Evolutionary conservation across 2,329 filamentous ascomycete species (phyloP).

Genomic region (Juglanconis oblonga): DNA sequence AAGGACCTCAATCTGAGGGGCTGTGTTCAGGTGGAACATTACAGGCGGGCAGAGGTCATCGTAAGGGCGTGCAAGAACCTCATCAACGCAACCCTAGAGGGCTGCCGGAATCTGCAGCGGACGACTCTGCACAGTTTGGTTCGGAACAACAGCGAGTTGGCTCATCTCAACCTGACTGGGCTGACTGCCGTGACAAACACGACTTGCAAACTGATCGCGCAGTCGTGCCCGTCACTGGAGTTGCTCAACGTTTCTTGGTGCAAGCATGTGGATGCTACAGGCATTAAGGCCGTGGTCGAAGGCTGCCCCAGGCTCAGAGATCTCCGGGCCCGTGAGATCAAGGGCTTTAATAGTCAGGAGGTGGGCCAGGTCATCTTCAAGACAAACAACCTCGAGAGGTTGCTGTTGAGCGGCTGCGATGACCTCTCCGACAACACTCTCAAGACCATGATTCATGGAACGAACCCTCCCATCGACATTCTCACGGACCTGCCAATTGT

Average conservation of each 20-base stretch:
- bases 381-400: constrained; percentile 76
- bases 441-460: constrained; percentile 70
- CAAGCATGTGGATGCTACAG: constrained; percentile 74
- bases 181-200: constrained; percentile 76
- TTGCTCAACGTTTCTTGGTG: constrained; percentile 92
- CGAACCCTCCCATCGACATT: constrained; percentile 74
- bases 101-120: constrained; percentile 78
- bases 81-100: constrained; percentile 83
- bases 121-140: constrained; percentile 76
- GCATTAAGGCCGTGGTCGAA: constrained; percentile 69
- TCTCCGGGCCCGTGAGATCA: constrained; percentile 76
- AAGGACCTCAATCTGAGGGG: constrained; percentile 87
- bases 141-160: constrained; percentile 68
- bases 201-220: constrained; percentile 81
- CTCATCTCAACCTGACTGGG: constrained; percentile 84
- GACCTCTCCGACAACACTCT: constrained; percentile 76
- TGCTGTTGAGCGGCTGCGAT: constrained; percentile 76
- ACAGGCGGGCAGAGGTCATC: constrained; percentile 72
- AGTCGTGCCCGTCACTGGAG: constrained; percentile 78
- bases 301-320: constrained; percentile 73
- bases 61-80: constrained; percentile 85
- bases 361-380: constrained; percentile 74
- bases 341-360: constrained; percentile 71
- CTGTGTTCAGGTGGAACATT: constrained; percentile 83
- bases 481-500: constrained; percentile 75